Base-by-base conservation (phyloP, 176 grass and related monocot genomes). In the Zoysia japonica region DNA sequence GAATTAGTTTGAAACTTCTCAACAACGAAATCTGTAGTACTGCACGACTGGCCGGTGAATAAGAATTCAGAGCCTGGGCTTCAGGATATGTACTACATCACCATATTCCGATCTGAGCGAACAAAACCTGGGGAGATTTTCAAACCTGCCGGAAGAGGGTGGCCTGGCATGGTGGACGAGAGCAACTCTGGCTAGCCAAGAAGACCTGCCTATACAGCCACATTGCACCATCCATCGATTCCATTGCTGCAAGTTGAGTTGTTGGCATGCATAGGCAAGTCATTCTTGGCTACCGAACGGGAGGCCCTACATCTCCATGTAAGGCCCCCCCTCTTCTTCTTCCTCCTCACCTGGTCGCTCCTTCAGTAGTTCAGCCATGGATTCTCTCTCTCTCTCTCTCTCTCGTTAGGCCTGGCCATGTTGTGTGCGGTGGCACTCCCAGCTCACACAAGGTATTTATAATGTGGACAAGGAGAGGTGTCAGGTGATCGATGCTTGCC, bases 211-310 rank as follows among this genome's bases (percentile, higher is more conserved):
- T 46, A 82, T 86, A 83, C 78, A 74, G 46, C 83, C 83, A 74
- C 68, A 68, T 77, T 10, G 74, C 74, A 82, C 77, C 82, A 77
- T 72, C 72, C 67, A 73, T 61, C 64, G 5, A 74, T 68, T 49
- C 51, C 74, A 70, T 62, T 54, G 67, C 57, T 41, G 13, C 12
- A 28, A 28, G 28, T 28, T 7, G 36, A 47, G 37, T 20, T 28
- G 28, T 28, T 88, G 55, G 55, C 81, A 75, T 47, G 79, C 83
- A 83, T 86, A 89, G 88, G 88, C 88, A 89, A 89, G 83, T 82
- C 88, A 89, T 89, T 89, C 88, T 86, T 89, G 83, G 83, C 88
- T 89, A 82, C 19, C 79, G 54, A 74, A 82, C 56, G 47, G 61
- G 56, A 57, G 68, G 70, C 86, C 82, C 69, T 82, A 54, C 68